These are phyloP conservation scores for Oidiodendron maius DNA, from an alignment of 495 filamentous ascomycete species.

Conservation along the genomic window DNA sequence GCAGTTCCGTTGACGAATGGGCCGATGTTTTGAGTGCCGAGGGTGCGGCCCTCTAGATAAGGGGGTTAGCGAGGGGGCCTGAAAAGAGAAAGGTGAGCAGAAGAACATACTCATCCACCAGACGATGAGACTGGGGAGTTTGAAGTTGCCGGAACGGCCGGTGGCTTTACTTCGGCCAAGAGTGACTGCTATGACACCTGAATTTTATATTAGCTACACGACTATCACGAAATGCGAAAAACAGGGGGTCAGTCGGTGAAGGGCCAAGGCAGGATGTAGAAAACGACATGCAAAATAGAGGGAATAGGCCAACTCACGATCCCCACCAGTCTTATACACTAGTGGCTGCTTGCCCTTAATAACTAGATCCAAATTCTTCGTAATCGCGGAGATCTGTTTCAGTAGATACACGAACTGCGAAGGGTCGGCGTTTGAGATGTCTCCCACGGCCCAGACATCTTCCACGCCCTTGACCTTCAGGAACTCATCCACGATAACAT, in stretches of 20 bases:
- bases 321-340: constrained; percentile 28
- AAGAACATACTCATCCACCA: constrained; percentile 16
- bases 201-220: too few relatives aligned
- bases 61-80: background rate
- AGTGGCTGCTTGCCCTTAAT: constrained; percentile 29
- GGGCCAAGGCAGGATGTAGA: background rate
- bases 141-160: constrained; percentile 14
- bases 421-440: constrained; percentile 20
- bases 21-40: background rate
- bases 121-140: constrained; percentile 15
- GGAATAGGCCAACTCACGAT: constrained; percentile 11
- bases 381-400: constrained; percentile 10
- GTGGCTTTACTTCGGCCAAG: constrained; percentile 20
- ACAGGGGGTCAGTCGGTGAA: background rate
- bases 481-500: constrained; percentile 28
- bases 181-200: constrained; percentile 13
- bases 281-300: too few relatives aligned
- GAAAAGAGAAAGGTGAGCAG: background rate
- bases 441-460: constrained; percentile 38
- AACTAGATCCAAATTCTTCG: constrained; percentile 19
- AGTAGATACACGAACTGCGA: constrained; percentile 3
- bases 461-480: constrained; percentile 28
- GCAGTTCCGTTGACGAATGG: background rate
- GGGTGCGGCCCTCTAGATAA: background rate
- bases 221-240: too few relatives aligned